These are phyloP conservation scores for Nakazawaea holstii DNA, from an alignment of 805 yeast genomes.

Conservation along the genomic window DNA sequence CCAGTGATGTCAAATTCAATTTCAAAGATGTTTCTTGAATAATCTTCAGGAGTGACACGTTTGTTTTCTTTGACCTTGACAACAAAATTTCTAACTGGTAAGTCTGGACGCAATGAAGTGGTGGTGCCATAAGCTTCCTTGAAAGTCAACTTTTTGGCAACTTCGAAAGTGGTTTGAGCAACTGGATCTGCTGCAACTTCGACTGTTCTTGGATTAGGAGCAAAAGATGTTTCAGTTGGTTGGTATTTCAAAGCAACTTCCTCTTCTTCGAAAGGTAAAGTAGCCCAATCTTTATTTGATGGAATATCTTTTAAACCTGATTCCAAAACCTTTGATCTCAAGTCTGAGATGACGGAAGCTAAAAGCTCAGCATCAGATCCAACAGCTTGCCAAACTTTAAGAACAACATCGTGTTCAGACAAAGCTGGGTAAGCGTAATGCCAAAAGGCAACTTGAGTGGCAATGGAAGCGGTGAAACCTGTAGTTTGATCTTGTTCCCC, in stretches of 20 bases:
- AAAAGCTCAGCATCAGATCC: conserved; percentile 79
- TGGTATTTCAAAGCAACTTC: conserved; percentile 39
- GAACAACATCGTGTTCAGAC: conserved; percentile 57
- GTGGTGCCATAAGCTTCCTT: conserved; percentile 66
- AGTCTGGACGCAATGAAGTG: conserved; percentile 78
- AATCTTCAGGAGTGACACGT: conserved; percentile 84
- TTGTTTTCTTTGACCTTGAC: conserved; percentile 89
- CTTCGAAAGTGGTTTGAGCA: conserved; percentile 32
- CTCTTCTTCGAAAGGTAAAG: conserved; percentile 12
- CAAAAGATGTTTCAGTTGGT: conserved; percentile 60
- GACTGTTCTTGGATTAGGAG: conserved; percentile 53
- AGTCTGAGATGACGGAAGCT: conserved; percentile 63
- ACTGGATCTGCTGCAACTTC: conserved; percentile 35
- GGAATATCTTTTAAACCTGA: conserved; percentile 36
- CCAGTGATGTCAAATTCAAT: conserved; percentile 90
- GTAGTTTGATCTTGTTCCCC: conserved; percentile 67
- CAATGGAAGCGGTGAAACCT: conserved; percentile 71
- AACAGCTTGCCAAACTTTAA: conserved; percentile 73
- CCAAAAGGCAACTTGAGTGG: conserved; percentile 81
- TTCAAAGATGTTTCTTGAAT: conserved; percentile 93
- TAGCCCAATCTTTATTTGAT: conserved; percentile 24
- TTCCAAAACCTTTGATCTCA: conserved; percentile 52
- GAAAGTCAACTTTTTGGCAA: conserved; percentile 72
- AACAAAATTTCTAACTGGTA: conserved; percentile 77
- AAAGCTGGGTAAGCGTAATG: conserved; percentile 56